Evolutionary conservation across 2,329 filamentous ascomycete genomes (phyloP).

Genomic region (Fusarium sp.): DNA sequence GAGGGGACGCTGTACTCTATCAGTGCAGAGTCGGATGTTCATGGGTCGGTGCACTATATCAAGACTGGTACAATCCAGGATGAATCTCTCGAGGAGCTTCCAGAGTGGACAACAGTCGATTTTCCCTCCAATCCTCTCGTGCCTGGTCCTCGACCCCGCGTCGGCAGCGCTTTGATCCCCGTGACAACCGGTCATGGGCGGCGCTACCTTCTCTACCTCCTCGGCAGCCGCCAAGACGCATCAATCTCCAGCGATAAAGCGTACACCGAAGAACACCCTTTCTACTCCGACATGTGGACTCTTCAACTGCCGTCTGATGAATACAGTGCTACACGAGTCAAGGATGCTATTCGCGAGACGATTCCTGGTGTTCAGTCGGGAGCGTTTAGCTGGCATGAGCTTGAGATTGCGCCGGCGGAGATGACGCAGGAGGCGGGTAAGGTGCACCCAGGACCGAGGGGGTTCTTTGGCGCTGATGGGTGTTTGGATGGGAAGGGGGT

Average conservation of each 20-base stretch:
- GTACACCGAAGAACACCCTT: conserved; percentile 10
- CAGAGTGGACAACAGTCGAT: conserved; percentile 21
- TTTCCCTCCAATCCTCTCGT: conserved; percentile 27
- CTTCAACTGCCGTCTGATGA: conserved; percentile 21
- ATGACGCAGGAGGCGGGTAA: conserved; percentile 29
- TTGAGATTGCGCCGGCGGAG: conserved; percentile 30
- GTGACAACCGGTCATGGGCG: conserved; percentile 24
- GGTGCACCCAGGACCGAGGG: conserved; percentile 33
- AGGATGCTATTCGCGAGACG: conserved; percentile 20
- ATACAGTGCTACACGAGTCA: conserved; percentile 17
- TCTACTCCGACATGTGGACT: conserved; percentile 37
- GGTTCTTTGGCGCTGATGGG: conserved; percentile 28
- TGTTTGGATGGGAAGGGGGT: conserved; percentile 23
- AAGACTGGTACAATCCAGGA: conserved; percentile 6
- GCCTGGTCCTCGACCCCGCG: conserved; percentile 27
- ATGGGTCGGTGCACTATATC: conserved; percentile 27
- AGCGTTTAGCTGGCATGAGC: conserved; percentile 30
- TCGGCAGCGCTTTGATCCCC: conserved; percentile 21
- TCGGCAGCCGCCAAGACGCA: conserved; percentile 27
- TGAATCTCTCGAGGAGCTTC: background rate
- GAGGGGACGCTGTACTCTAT: conserved; percentile 27
- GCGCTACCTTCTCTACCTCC: conserved; percentile 27
- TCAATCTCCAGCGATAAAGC: background rate
- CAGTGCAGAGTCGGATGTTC: conserved; percentile 22
- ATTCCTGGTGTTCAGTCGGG: conserved; percentile 25